Conservation (phyloP, 1,284 basidiomycete species). For the Austroboletus rostrupii region DNA sequence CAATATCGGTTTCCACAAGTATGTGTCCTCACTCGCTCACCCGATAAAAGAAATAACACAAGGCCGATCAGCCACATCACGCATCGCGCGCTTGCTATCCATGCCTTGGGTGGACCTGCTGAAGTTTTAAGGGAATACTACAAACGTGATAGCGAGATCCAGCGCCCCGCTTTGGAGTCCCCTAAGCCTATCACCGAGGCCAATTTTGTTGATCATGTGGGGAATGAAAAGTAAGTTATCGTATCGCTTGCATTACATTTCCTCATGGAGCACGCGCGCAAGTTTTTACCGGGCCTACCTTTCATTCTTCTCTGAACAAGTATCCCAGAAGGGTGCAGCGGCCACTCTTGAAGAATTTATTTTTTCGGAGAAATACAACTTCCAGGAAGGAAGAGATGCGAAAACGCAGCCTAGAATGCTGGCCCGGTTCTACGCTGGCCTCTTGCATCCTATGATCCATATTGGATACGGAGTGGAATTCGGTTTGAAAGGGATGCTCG, state of each 20-base stretch:
- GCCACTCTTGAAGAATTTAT: slow-evolving; percentile 52
- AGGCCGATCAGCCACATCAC: slow-evolving; percentile 35
- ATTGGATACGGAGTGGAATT: slow-evolving; percentile 30
- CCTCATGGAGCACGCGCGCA: background rate
- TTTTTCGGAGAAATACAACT: slow-evolving; percentile 53
- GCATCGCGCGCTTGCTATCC: slow-evolving; percentile 43
- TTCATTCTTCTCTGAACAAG: slow-evolving; percentile 47
- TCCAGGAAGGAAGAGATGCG: slow-evolving; percentile 19
- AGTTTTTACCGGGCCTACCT: slow-evolving; percentile 61
- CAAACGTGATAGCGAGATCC: slow-evolving; percentile 28
- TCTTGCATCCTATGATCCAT: slow-evolving; percentile 30
- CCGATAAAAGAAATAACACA: too few relatives aligned
- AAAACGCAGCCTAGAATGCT: slow-evolving; percentile 23
- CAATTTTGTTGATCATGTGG: slow-evolving; percentile 43
- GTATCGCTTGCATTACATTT: background rate
- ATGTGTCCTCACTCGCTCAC: background rate
- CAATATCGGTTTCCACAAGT: slow-evolving; percentile 27
- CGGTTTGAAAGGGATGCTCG: slow-evolving; percentile 28
- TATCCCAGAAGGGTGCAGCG: slow-evolving; percentile 41
- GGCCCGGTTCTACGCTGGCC: slow-evolving; percentile 22
- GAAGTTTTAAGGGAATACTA: slow-evolving; percentile 37
- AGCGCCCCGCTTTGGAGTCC: slow-evolving; percentile 33
- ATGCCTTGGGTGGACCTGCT: slow-evolving; percentile 37
- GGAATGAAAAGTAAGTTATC: slow-evolving; percentile 35
- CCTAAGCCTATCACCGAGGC: slow-evolving; percentile 35